These are phyloP conservation scores for Tricladium varicosporioides DNA, from an alignment of 2,329 filamentous ascomycete genomes.

Conservation along the genomic window DNA sequence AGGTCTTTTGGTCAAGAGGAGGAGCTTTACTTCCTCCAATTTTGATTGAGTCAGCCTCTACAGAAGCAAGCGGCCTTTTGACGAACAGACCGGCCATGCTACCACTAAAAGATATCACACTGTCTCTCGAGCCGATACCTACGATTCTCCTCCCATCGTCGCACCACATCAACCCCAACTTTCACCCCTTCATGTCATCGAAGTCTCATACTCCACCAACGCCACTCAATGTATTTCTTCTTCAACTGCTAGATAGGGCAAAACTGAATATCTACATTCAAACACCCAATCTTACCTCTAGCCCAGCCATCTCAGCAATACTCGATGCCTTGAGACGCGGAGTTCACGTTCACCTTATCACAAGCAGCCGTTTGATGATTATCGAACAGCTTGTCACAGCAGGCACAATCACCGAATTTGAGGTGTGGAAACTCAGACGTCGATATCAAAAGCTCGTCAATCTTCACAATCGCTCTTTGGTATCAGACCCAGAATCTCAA, in stretches of 20 bases:
- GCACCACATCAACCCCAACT: constrained; percentile 41
- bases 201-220: constrained; percentile 20
- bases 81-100: background rate
- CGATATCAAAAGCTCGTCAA: constrained; percentile 44
- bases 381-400: constrained; percentile 80
- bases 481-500: constrained; percentile 23
- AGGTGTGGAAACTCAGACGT: constrained; percentile 57
- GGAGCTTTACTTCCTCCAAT: constrained; percentile 10
- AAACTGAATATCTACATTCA: constrained; percentile 69
- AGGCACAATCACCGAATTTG: constrained; percentile 68
- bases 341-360: constrained; percentile 66
- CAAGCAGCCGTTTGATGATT: constrained; percentile 69
- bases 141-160: constrained; percentile 72
- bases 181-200: constrained; percentile 7
- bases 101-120: background rate
- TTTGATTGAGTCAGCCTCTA: background rate
- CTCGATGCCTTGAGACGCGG: constrained; percentile 61
- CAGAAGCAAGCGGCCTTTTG: too few species aligned
- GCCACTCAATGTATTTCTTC: constrained; percentile 64
- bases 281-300: constrained; percentile 75
- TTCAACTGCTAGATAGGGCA: constrained; percentile 59
- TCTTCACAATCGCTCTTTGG: constrained; percentile 15
- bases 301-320: constrained; percentile 60
- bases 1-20: constrained; percentile 60
- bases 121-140: constrained; percentile 35